Base-by-base conservation (phyloP, 1,284 basidiomycete species). In the Clitocybe nebularis region DNA sequence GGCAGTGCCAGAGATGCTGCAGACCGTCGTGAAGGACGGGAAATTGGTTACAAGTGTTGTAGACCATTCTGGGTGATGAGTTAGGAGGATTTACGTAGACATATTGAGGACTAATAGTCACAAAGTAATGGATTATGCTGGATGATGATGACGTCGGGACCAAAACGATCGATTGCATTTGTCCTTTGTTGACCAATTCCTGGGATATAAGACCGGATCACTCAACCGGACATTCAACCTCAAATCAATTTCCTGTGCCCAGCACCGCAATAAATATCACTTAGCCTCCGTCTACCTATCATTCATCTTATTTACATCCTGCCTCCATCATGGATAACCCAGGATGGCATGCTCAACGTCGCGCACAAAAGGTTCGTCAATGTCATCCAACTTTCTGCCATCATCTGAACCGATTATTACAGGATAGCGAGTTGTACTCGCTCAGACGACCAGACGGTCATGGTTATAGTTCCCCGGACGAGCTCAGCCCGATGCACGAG, bases 1-100 rank as follows among this genome's bases (percentile, higher is more conserved):
- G 53, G 79, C 95, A 2, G 72, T 99, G 26, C 96, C 96, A 1
- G 96, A 99, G 68, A 98, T 98, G 87, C 75, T 99, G 64, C 90
- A 84, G 72, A 91, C 89, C 32, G 77, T 80, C 36, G 72, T 99
- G 14, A 72, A 80, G 59, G 70, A 81, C 51, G 93, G 93, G n/a
- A 95, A 89, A 63, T 68, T 96, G 43, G 77, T 93, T 36, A 95
- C 93, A 7, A 81, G 72, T 20, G 80, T 94, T 35, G 87, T 96
- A n/a, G 93, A 96, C 62, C 93, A 96, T 61, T 69, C 74, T 51
- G 91, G 89, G 25, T 94, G 48, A 40, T 16, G 25, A 25, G 11
- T 41, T 11, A 49, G 24, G 46, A 11, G 2, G 26, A 30, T 45
- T 29, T 13, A 37, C 19, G 19, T 22, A 32, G 16, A 35, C 33